A percentile compares a stretch with the other conserved stretches of the same genome.
Conservation (phyloP, 1,284 basidiomycete genomes). For the Fomitopsis pinicola region DNA sequence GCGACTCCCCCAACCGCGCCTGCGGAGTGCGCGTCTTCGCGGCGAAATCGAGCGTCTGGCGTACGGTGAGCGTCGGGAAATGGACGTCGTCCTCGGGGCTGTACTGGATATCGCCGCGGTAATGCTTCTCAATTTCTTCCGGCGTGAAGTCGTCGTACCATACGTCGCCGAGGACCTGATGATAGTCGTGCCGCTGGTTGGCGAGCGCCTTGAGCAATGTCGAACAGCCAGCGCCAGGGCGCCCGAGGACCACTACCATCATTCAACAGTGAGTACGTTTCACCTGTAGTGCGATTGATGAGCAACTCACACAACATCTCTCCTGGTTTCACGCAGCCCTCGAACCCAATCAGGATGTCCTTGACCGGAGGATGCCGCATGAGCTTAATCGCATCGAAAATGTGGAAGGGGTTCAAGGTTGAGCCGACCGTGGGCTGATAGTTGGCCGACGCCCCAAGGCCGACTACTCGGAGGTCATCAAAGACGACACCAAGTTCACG, state of each 20-base stretch:
- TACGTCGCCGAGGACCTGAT: conserved; percentile 58
- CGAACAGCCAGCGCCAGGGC: conserved; percentile 68
- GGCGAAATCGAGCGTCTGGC: conserved; percentile 62
- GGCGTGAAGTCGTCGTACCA: conserved; percentile 64
- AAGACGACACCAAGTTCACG: conserved; percentile 49
- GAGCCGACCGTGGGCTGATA: conserved; percentile 41
- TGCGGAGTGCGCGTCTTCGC: conserved; percentile 57
- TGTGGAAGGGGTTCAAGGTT: conserved; percentile 31
- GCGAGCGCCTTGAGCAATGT: conserved; percentile 73
- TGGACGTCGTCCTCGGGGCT: conserved; percentile 73
- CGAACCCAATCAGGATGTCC: conserved; percentile 44
- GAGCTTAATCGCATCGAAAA: conserved; percentile 22
- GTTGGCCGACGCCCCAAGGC: conserved; percentile 37
- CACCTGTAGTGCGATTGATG: background rate
- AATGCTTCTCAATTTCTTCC: conserved; percentile 45
- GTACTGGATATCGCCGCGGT: conserved; percentile 67
- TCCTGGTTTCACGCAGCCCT: conserved; percentile 50
- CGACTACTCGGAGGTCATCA: conserved; percentile 43
- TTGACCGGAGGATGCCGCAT: conserved; percentile 36
- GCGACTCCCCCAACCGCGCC: conserved; percentile 37
- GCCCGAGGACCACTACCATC: conserved; percentile 51
- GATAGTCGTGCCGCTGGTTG: conserved; percentile 61
- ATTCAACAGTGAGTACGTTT: background rate
- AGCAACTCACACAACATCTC: conserved; percentile 52
- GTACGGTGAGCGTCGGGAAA: conserved; percentile 72